Evolutionary conservation across 257 asterid species (phyloP).

Genomic region (Dorcoceras hygrometricum): DNA sequence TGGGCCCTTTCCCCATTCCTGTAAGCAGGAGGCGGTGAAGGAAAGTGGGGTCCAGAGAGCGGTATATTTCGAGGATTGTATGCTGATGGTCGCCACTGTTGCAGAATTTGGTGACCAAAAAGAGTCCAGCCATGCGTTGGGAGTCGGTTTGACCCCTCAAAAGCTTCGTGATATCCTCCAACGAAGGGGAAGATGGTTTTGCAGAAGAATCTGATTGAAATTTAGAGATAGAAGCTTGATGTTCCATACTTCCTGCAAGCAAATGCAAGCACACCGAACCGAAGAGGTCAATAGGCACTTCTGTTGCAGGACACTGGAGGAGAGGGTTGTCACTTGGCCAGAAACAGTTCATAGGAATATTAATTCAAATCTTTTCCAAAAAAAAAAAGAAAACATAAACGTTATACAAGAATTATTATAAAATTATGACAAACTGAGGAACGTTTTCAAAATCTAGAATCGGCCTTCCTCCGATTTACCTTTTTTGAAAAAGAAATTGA

Average conservation of each 20-base stretch:
- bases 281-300: too few species aligned
- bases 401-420: too few species aligned
- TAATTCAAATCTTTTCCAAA: too few species aligned
- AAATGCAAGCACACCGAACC: too few species aligned
- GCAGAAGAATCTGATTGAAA: conserved; percentile 14
- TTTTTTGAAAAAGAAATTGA: too few species aligned
- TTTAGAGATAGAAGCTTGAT: conserved; percentile 6
- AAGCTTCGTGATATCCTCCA: conserved; percentile 61
- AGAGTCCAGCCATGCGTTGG: conserved; percentile 81
- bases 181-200: conserved; percentile 27
- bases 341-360: too few species aligned
- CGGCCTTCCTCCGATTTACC: too few species aligned
- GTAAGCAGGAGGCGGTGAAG: conserved; percentile 75
- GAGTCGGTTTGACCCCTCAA: conserved; percentile 72
- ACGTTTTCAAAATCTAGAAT: too few species aligned
- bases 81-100: conserved; percentile 52
- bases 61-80: conserved; percentile 57
- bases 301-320: too few species aligned
- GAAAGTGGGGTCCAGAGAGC: conserved; percentile 66
- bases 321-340: too few species aligned
- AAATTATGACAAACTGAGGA: too few species aligned
- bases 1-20: conserved; percentile 51
- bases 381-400: too few species aligned
- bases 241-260: not conserved
- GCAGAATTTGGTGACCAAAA: conserved; percentile 66